A percentile compares a stretch with the other conserved stretches of the same genome.
These are phyloP conservation scores for Perkinsus chesapeaki DNA, from an alignment of 169 alveolate species.

Conservation along the genomic window DNA sequence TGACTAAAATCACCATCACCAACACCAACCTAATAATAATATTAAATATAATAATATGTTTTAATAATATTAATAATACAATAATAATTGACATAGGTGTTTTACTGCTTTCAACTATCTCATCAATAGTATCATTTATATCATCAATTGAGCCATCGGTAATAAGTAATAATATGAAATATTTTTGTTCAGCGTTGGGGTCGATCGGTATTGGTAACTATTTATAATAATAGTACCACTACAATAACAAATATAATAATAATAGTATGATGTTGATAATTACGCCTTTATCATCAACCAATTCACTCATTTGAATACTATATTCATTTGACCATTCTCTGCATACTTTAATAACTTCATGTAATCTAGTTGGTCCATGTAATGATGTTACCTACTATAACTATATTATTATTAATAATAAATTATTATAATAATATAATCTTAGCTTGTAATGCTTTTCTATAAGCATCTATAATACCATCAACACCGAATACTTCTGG, in stretches of 20 bases:
- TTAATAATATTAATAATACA: conserved; percentile 22
- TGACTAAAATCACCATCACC: conserved; percentile 49
- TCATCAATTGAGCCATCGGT: conserved; percentile 50
- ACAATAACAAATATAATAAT: too few species aligned
- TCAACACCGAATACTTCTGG: conserved; percentile 4
- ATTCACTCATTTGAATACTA: neutral
- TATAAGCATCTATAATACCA: neutral
- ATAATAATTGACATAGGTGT: conserved; percentile 40
- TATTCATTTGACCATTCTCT: neutral
- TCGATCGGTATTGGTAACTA: neutral
- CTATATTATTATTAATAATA: neutral
- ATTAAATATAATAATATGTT: neutral
- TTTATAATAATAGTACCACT: too few species aligned
- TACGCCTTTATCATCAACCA: neutral
- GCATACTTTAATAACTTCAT: neutral
- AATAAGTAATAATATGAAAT: conserved; percentile 40
- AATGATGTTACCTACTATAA: neutral
- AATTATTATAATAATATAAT: neutral
- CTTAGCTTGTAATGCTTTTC: neutral
- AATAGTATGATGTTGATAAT: neutral
- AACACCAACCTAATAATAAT: conserved; percentile 31
- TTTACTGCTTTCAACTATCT: conserved; percentile 39
- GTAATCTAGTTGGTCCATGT: conserved; percentile 3
- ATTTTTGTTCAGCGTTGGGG: conserved; percentile 8
- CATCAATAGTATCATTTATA: conserved; percentile 43